These are phyloP conservation scores for Glaciozyma antarctica DNA, from an alignment of 768 basidiomycete genomes.

Conservation along the genomic window DNA sequence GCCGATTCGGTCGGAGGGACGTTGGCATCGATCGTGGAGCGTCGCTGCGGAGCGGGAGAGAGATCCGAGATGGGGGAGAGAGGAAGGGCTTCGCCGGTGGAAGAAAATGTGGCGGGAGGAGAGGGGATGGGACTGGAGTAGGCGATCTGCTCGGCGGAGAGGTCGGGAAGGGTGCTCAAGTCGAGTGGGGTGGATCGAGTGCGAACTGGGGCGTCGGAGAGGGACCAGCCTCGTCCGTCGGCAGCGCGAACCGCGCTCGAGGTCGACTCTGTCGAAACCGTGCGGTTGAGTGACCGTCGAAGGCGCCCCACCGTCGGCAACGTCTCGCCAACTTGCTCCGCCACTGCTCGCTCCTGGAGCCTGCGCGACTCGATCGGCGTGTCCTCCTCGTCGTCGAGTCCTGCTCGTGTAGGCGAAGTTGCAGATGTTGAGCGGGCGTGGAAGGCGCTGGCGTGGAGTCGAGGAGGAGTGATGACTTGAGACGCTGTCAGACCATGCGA, in stretches of 20 bases:
- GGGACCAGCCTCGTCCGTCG: constrained; percentile 4
- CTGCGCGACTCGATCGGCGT: constrained; percentile 6
- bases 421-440: constrained; percentile 14
- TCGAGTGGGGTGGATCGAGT: not conserved
- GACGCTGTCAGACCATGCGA: constrained; percentile 11
- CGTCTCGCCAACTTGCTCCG: not conserved
- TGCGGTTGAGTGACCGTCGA: not conserved
- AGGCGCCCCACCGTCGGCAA: not conserved
- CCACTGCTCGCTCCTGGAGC: not conserved
- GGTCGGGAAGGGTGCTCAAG: not conserved
- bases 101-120: not conserved
- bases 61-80: constrained; percentile 2
- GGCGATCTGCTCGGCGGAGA: not conserved
- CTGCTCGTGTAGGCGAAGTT: not conserved
- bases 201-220: constrained; percentile 4
- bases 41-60: constrained; percentile 1
- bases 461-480: constrained; percentile 5
- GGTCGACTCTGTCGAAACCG: not conserved
- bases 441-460: not conserved
- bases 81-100: not conserved
- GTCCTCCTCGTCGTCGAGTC: constrained; percentile 7
- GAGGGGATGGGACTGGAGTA: not conserved
- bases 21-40: not conserved
- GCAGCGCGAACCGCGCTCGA: not conserved
- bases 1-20: not conserved